Base-by-base conservation (phyloP, 108 stramenopile genomes). In the Nitzschia palea region DNA sequence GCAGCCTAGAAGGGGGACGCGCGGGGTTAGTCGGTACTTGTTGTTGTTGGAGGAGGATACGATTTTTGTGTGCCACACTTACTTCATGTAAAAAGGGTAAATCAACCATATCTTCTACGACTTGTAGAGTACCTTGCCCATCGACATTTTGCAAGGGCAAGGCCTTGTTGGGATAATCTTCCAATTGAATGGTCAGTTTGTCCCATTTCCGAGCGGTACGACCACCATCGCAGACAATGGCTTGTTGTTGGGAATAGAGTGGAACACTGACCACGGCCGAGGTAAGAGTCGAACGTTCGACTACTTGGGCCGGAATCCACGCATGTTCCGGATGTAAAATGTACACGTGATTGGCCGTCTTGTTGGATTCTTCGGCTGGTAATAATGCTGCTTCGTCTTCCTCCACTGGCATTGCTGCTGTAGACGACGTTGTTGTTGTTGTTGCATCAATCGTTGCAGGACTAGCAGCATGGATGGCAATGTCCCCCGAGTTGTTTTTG, bases 71-170 rank as follows among this genome's bases (percentile, higher is more conserved):
- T 35, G 23, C n/a, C 2, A 27, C 40, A 66, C 79, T 33, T 55
- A 80, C 79, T 63, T 98, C 97, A 76, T 98, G 97, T 73, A 98
- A 74, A 67, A 93, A 79, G 18, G 87, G 78, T 27, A 98, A 77
- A 54, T 91, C 89, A 5, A 91, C 94, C 85, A 98, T 90, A 67
- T 98, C 97, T 55, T 80, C 80, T 22, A 81, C 74, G 26, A 61
- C 54, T 47, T 73, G 54, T 10, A 82, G 59, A 42, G 67, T 59
- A 9, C 86, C 84, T 42, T 73, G 74, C 26, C 55, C 62, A 45
- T 86, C 73, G 23, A 83, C 67, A 65, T 92, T 89, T 70, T 85
- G 86, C 59, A 87, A 59, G 0, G 91, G 88, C n/a, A 92, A 64
- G 20, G 66, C 66, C 20, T 63, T 36, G 33, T 86, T 82, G 22